phyloP scores from a whole-genome alignment of 208 protist species.

The Kentomonas sorsogonicus region DNA sequence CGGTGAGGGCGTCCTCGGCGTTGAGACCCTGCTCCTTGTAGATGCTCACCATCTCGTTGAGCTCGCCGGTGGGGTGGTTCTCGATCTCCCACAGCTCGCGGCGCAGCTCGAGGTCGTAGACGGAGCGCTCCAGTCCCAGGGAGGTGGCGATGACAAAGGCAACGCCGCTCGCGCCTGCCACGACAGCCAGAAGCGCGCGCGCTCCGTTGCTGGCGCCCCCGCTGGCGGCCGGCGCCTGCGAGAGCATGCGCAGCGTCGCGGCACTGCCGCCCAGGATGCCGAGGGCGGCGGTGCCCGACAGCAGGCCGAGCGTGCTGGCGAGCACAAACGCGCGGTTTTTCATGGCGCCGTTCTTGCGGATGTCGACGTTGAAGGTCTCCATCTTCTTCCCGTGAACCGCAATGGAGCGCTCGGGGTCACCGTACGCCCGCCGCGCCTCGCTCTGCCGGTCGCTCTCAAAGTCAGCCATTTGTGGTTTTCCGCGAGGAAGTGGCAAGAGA shows the following conservation, averaged over 20 bases:
- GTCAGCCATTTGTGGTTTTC: slow-evolving; percentile 8
- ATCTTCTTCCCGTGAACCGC: slow-evolving; percentile 59
- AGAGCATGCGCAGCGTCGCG: background rate
- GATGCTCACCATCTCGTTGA: slow-evolving; percentile 90
- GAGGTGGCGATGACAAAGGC: slow-evolving; percentile 44
- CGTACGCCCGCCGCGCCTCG: slow-evolving; percentile 55
- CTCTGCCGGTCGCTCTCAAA: slow-evolving; percentile 31
- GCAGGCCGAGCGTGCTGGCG: slow-evolving; percentile 42
- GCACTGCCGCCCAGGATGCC: slow-evolving; percentile 15
- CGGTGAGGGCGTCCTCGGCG: slow-evolving; percentile 75
- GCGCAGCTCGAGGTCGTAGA: slow-evolving; percentile 82
- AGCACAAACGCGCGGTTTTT: slow-evolving; percentile 70
- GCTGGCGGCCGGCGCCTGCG: background rate
- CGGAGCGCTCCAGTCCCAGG: slow-evolving; percentile 53
- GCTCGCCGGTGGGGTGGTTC: slow-evolving; percentile 86
- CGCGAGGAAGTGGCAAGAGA: background rate
- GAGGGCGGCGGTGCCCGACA: slow-evolving; percentile 36
- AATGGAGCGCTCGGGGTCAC: slow-evolving; percentile 56
- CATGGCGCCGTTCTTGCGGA: slow-evolving; percentile 76
- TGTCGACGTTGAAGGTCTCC: slow-evolving; percentile 83
- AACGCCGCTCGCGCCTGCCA: slow-evolving; percentile 31
- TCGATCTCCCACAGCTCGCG: slow-evolving; percentile 94
- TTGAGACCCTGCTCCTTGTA: slow-evolving; percentile 89
- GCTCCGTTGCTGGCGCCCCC: slow-evolving; percentile 9
- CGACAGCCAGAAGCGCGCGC: slow-evolving; percentile 29